phyloP scores from a whole-genome alignment of 345 rosid genomes.

The Eucalyptus brandiana region DNA sequence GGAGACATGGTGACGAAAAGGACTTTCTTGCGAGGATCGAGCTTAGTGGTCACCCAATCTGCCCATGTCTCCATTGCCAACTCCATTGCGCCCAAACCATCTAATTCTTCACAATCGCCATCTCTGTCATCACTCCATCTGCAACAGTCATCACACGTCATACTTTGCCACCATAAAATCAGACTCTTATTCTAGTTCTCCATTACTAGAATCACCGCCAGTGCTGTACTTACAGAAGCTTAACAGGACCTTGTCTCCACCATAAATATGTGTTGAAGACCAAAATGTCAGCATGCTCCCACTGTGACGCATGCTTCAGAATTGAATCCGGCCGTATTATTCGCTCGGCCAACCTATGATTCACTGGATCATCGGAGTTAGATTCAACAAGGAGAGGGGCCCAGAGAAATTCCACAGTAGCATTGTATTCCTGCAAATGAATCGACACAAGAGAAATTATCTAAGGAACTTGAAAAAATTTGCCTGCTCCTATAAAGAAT shows the following conservation, averaged over 20 bases:
- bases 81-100: constrained; percentile 72
- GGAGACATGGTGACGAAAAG: constrained; percentile 96
- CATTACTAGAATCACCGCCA: neutral
- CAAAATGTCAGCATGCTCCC: constrained; percentile 89
- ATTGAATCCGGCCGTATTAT: constrained; percentile 88
- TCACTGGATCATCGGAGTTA: constrained; percentile 96
- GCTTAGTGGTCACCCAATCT: constrained; percentile 58
- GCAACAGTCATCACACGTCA: neutral
- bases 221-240: constrained; percentile 43
- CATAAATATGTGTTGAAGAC: constrained; percentile 91
- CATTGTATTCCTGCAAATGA: constrained; percentile 64
- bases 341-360: constrained; percentile 66
- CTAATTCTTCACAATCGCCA: constrained; percentile 71
- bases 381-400: constrained; percentile 94
- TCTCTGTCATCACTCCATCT: constrained; percentile 78
- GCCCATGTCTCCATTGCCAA: constrained; percentile 95
- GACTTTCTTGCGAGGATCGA: constrained; percentile 35
- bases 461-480: neutral
- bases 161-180: neutral
- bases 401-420: constrained; percentile 92
- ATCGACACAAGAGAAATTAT: neutral
- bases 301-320: constrained; percentile 71
- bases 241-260: constrained; percentile 98
- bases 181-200: neutral
- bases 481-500: neutral